Evolutionary conservation across 805 yeast genomes (phyloP), one percentile per base, ranked within the genome.

Genomic region (Kuraishia cidri): DNA sequence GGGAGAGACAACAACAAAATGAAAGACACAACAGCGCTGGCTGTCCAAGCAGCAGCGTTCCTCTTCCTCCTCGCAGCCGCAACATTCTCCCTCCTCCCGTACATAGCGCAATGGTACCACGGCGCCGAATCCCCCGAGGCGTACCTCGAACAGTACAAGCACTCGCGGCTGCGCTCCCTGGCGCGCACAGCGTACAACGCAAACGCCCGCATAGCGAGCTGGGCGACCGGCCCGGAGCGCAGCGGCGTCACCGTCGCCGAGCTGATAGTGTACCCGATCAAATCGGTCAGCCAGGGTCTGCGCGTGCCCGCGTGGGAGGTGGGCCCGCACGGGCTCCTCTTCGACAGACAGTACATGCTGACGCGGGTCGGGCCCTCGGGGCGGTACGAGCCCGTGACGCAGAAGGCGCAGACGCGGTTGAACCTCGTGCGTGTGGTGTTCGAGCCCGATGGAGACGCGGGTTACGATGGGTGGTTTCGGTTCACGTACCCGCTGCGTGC

Each of bases 341-440:
- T 43, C 26, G 54, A 49, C 31, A 33, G 54, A 31, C 48, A 47
- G 52, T 49, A 46, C 39, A 47, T 44, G 52, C 31, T 49, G 42
- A 13, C 2, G 16, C n/a, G n/a, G 7, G 14, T 13, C 18, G n/a
- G 9, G 12, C 45, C 47, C 5, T 11, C 40, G 29, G 28, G 46
- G 44, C 24, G 15, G 23, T 4, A 27, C 20, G 18, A 23, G 24
- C 16, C 46, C 30, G 28, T 49, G 7, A 45, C 50, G 6, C 41
- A 47, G 15, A 36, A 50, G 29, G 44, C 45, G 16, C 43, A 35
- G 35, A 42, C 49, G 1, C 32, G 36, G 24, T 24, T 49, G 18
- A 34, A 40, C 24, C 26, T 41, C 15, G 41, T 37, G 12, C 3
- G 24, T 3, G 41, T 47, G 18, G 40, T 38, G 16, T 35, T 46